These are phyloP conservation scores for Populus alba DNA, from an alignment of 345 rosid species.

Conservation along the genomic window DNA sequence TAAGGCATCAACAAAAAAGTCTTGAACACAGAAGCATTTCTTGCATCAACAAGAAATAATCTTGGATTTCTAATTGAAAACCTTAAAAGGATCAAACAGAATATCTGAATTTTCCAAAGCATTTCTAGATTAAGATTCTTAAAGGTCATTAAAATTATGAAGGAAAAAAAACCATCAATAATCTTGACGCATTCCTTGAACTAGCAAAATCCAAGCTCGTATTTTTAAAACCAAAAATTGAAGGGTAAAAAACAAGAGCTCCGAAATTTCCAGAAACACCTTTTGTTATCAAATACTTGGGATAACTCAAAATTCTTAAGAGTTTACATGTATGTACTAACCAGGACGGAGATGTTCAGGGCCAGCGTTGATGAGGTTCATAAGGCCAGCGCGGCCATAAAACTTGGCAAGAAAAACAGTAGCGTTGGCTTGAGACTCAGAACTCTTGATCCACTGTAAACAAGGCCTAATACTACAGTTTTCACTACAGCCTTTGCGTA, in stretches of 20 bases:
- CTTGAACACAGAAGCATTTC: too few species aligned
- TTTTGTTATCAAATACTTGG: not conserved
- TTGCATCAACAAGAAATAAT: too few species aligned
- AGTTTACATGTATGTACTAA: not conserved
- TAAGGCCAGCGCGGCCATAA: conserved; percentile 94
- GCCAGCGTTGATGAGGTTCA: conserved; percentile 96
- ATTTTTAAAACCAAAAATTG: not conserved
- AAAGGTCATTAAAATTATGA: too few species aligned
- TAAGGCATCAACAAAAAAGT: not conserved
- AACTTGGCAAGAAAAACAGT: conserved; percentile 96
- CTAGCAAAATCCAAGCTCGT: not conserved
- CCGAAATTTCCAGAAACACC: not conserved
- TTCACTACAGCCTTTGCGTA: conserved; percentile 92
- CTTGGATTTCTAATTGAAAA: not conserved
- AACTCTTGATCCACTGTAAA: conserved; percentile 88
- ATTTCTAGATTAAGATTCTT: not conserved
- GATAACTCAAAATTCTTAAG: not conserved
- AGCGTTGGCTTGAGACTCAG: conserved; percentile 92
- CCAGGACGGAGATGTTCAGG: conserved; percentile 97
- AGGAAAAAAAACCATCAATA: not conserved
- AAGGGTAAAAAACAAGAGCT: not conserved
- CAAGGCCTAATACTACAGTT: conserved; percentile 89
- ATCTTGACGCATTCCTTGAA: not conserved
- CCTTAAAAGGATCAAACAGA: not conserved
- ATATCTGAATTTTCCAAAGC: not conserved